Conservation (phyloP, 495 filamentous ascomycete species). For the Aspergillus olivimuriae region DNA sequence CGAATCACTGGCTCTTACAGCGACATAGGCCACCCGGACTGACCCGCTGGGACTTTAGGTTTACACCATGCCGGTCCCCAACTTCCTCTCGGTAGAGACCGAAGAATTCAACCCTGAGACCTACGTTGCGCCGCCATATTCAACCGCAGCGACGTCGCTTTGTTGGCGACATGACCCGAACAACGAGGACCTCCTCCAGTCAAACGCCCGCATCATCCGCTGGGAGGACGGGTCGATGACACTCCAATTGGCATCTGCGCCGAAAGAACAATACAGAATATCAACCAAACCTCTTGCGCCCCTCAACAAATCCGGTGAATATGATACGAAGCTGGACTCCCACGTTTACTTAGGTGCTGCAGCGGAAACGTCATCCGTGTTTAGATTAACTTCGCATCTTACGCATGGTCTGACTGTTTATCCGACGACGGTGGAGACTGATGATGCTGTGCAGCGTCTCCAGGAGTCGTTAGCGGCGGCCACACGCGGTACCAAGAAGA, state of each 20-base stretch:
- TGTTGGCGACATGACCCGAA: slow-evolving; percentile 66
- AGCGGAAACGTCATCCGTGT: slow-evolving; percentile 57
- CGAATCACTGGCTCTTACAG: no score
- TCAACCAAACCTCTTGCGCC: slow-evolving; percentile 70
- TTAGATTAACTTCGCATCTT: slow-evolving; percentile 74
- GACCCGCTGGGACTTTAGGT: slow-evolving; percentile 43
- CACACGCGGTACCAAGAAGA: slow-evolving; percentile 47
- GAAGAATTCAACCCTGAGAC: slow-evolving; percentile 65
- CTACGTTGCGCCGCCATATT: slow-evolving; percentile 63
- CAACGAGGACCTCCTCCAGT: slow-evolving; percentile 53
- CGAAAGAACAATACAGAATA: slow-evolving; percentile 74
- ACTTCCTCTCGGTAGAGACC: slow-evolving; percentile 71
- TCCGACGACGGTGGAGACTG: slow-evolving; percentile 62
- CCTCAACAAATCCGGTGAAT: slow-evolving; percentile 50
- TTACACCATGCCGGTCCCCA: slow-evolving; percentile 71
- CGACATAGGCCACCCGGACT: no score
- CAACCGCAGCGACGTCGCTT: slow-evolving; percentile 59
- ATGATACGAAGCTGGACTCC: slow-evolving; percentile 65
- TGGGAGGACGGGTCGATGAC: slow-evolving; percentile 87
- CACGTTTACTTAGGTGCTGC: slow-evolving; percentile 80
- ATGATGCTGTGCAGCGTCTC: slow-evolving; percentile 71
- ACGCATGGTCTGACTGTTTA: slow-evolving; percentile 68
- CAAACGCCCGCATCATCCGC: slow-evolving; percentile 68
- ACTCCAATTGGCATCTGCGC: slow-evolving; percentile 64
- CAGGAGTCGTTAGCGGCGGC: slow-evolving; percentile 63